Evolutionary conservation across 2,329 filamentous ascomycete genomes (phyloP), one percentile per base, ranked within the genome.

Genomic region (Colletotrichum sp.): DNA sequence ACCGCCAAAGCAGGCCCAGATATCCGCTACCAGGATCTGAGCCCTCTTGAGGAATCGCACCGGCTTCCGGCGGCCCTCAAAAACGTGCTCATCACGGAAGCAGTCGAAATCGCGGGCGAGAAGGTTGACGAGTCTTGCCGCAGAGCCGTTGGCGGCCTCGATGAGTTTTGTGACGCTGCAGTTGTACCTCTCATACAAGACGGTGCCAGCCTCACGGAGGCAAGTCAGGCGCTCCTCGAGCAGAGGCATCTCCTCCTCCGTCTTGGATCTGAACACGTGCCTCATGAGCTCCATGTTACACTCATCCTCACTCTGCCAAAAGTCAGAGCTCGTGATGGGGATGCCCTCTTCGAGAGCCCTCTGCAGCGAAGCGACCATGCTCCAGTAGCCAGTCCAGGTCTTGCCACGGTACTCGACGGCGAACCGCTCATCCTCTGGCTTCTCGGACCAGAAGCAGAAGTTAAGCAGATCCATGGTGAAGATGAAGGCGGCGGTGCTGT

Each of bases 381-480:
- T 98, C 93, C 95, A 98, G 85, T 99, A 99, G 5, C 97, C 97
- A 0, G 96, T 98, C 95, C 96, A 99, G 73, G 86, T 92, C 84
- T 92, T 93, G 32, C 92, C 96, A 62, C 90, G 91, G 84, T 98
- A 99, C 73, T 95, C 93, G 57, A 99, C 90, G 12, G 94, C 91
- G 84, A 96, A 99, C 13, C 95, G 90, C 80, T 96, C 92, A 7
- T 92, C 89, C 13, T 94, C 93, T 1, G 88, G 84, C 60, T 86
- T 82, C 69, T 95, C 93, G 16, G 95, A 98, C 97, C 97, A 99
- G 84, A 99, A 99, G 26, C 94, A 98, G 83, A 99, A 99, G 83
- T 99, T 99, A 67, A 99, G 87, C 32, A 99, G 85, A 83, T 99
- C 97, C 95, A 99, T 98, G 24, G 95, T 95, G 83, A 99, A 99